Evolutionary conservation across 768 basidiomycete species (phyloP).

Genomic region (Gyrodon lividus): DNA sequence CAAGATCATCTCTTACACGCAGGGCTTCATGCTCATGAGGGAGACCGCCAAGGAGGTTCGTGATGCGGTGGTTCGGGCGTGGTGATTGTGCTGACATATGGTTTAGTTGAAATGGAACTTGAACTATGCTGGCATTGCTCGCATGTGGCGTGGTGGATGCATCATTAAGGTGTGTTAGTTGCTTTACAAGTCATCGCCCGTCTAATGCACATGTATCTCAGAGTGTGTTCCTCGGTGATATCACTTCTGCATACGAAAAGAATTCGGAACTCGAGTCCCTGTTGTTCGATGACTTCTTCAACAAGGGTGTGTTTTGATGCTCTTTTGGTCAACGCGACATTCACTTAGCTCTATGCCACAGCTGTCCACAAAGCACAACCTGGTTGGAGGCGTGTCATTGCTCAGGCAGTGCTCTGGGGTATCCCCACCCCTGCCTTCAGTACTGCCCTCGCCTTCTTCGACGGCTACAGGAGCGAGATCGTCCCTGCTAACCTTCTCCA

Average conservation of each 20-base stretch:
- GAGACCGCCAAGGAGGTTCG: conserved; percentile 91
- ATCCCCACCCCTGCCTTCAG: conserved; percentile 97
- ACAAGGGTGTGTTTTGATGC: conserved; percentile 58
- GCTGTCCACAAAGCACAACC: conserved; percentile 94
- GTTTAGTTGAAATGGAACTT: conserved; percentile 78
- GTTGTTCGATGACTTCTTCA: conserved; percentile 97
- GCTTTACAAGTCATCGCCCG: conserved; percentile 18
- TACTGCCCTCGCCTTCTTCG: conserved; percentile 98
- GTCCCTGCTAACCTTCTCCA: conserved; percentile 94
- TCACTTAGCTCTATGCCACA: conserved; percentile 22
- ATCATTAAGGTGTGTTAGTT: conserved; percentile 80
- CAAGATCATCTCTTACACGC: conserved; percentile 99
- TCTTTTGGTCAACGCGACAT: background rate
- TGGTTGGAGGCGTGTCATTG: conserved; percentile 96
- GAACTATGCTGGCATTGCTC: conserved; percentile 97
- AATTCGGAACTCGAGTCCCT: conserved; percentile 83
- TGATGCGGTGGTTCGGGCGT: background rate
- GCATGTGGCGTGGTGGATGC: conserved; percentile 99
- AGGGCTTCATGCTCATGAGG: conserved; percentile 99
- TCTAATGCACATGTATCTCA: conserved; percentile 23
- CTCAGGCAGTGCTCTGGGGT: conserved; percentile 96
- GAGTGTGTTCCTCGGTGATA: conserved; percentile 94
- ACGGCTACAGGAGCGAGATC: conserved; percentile 95
- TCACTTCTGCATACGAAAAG: conserved; percentile 88
- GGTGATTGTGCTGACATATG: conserved; percentile 7